Evolutionary conservation across 2,329 filamentous ascomycete species (phyloP), one percentile per base, ranked within the genome.

Genomic region (Chalara sp.): DNA sequence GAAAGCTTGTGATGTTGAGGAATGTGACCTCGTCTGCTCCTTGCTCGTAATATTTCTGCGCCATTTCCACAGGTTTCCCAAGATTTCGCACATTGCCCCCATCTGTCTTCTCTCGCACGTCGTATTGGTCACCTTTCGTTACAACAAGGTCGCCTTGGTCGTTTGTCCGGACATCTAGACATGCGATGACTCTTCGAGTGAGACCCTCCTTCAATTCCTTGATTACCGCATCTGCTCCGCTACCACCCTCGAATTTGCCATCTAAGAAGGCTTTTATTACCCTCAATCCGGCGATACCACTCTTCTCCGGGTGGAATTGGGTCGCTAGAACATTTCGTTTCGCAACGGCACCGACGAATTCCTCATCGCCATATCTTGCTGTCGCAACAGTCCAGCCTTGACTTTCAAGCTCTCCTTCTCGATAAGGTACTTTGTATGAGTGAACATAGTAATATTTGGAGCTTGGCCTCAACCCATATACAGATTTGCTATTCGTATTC

Each of bases 381-480:
- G 88, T 95, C 1, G 93, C 93, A n/a, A 97, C 86, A 6, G 83
- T 81, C 92, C 93, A 99, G 30, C 92, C 93, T 33, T 86, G 78
- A 50, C 75, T 75, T 69, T 96, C 90, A 10, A 96, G 76, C 57
- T 85, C 76, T 35, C 86, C 88, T 44, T 79, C 70, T 48, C 72
- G 71, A 67, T 96, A 96, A 3, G 85, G 85, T 30, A 83, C 84
- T 52, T 90, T 91, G 71, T 93, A 99, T 2, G 89, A 91, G 75
- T 99, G 93, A 51, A 99, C 92, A 66, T 99, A 99, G 73, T 99
- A 99, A 75, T 99, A 99, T 70, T 97, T 99, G 65, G 88, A 95
- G 48, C 78, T 77, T 1, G 88, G 84, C 31, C 80, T 75, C 49
- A 99, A 72, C 51, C 87, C 90, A 68, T 92, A 96, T 52, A 97